These are phyloP conservation scores for Chamaenerion angustifolium DNA, from an alignment of 345 rosid genomes.

Conservation along the genomic window DNA sequence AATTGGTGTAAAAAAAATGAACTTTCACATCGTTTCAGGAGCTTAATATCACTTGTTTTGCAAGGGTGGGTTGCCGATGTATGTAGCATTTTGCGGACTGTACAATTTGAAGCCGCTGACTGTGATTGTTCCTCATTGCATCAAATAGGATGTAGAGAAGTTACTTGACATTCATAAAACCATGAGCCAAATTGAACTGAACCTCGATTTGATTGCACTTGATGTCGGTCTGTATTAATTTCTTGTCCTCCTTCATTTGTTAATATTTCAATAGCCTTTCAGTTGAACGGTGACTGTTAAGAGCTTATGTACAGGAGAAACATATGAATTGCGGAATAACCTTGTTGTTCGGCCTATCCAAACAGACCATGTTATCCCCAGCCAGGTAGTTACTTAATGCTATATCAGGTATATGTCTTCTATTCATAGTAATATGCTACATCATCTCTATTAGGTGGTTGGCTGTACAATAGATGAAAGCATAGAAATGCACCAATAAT, in stretches of 20 bases:
- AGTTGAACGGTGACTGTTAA: background rate
- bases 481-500: too few relatives aligned
- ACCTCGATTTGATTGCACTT: slow-evolving; percentile 59
- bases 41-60: background rate
- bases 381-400: too few relatives aligned
- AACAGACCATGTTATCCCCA: slow-evolving; percentile 82
- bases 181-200: slow-evolving; percentile 83
- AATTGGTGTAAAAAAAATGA: too few relatives aligned
- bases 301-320: slow-evolving; percentile 50
- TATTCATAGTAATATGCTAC: too few relatives aligned
- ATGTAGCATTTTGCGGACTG: slow-evolving; percentile 75
- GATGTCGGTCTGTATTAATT: slow-evolving; percentile 53
- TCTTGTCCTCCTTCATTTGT: slow-evolving; percentile 5
- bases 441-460: too few relatives aligned
- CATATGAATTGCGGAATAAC: slow-evolving; percentile 73
- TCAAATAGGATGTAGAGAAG: slow-evolving; percentile 77
- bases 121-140: slow-evolving; percentile 66
- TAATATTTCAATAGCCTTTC: background rate
- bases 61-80: slow-evolving; percentile 86
- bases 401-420: too few relatives aligned
- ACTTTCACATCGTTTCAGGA: background rate
- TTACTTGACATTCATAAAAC: slow-evolving; percentile 61
- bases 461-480: too few relatives aligned
- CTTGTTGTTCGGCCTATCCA: slow-evolving; percentile 73
- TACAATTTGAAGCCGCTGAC: slow-evolving; percentile 86